Conservation (phyloP, 2,329 filamentous ascomycete genomes). For the Colletotrichum camelliae region DNA sequence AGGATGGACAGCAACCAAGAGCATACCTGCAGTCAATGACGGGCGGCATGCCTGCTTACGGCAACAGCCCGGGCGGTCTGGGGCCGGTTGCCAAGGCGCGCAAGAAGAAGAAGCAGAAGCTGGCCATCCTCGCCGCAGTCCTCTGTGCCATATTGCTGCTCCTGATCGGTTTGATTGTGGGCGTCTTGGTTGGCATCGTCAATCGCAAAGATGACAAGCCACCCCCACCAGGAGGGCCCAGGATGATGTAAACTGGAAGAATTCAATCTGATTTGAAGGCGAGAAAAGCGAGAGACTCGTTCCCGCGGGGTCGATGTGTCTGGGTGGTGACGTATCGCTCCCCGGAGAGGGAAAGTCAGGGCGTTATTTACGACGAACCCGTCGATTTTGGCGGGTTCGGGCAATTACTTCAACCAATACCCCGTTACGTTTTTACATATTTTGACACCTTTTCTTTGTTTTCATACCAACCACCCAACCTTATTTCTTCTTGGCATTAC, state of each 20-base stretch:
- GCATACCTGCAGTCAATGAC: constrained; percentile 17
- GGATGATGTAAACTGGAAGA: not conserved
- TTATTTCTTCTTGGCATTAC: not conserved
- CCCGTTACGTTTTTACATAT: not conserved
- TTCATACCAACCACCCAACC: not conserved
- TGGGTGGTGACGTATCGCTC: not conserved
- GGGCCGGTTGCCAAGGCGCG: constrained; percentile 17
- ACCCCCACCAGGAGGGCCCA: not conserved
- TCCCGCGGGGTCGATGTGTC: not conserved
- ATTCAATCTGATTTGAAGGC: not conserved
- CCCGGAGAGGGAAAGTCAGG: not conserved
- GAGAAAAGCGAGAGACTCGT: not conserved
- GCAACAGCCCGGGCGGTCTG: constrained; percentile 1
- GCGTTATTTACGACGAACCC: not conserved
- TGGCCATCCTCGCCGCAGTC: constrained; percentile 1
- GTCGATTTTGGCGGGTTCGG: not conserved
- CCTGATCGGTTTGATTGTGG: constrained; percentile 20
- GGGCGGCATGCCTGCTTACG: constrained; percentile 17
- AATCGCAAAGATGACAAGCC: constrained; percentile 5
- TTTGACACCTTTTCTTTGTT: not conserved
- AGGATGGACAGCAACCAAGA: not conserved
- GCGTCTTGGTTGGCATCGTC: constrained; percentile 17
- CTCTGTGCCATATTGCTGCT: constrained; percentile 18
- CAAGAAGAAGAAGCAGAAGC: constrained; percentile 16
- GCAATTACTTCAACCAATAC: constrained; percentile 11